phyloP scores from a whole-genome alignment of 2,329 filamentous ascomycete genomes.

The Sporothrix globosa region DNA sequence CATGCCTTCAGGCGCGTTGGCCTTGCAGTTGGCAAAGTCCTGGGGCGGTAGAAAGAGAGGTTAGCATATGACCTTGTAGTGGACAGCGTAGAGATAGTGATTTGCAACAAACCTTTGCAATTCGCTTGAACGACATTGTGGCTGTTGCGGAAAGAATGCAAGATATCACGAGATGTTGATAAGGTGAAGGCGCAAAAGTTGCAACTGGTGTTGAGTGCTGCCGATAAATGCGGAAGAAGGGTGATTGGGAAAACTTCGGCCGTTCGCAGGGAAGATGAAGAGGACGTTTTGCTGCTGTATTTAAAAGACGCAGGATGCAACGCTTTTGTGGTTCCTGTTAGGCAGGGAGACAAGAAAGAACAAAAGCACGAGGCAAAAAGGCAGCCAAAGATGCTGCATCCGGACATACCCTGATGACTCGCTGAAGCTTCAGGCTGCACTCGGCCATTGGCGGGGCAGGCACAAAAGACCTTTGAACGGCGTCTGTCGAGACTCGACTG shows the following conservation, averaged over 20 bases:
- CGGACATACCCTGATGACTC: not conserved
- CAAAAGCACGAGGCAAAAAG: not conserved
- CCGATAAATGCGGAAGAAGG: not conserved
- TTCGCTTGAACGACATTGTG: slow-evolving; percentile 42
- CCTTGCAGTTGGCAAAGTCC: slow-evolving; percentile 59
- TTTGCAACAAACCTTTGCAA: slow-evolving; percentile 32
- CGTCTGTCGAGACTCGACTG: not conserved
- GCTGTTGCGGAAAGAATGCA: slow-evolving; percentile 35
- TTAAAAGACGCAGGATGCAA: not conserved
- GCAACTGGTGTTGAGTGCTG: not conserved
- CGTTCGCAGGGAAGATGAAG: not conserved
- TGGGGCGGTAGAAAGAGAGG: slow-evolving; percentile 39
- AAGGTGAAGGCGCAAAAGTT: not conserved
- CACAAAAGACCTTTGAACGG: not conserved
- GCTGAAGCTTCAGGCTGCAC: not conserved
- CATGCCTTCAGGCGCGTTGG: slow-evolving; percentile 53
- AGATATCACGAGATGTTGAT: not conserved
- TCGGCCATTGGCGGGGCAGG: slow-evolving; percentile 23
- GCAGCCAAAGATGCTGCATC: not conserved
- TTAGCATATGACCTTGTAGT: not conserved
- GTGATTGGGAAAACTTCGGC: not conserved
- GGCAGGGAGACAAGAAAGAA: slow-evolving; percentile 7
- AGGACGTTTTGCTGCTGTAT: no score
- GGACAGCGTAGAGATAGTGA: no score
- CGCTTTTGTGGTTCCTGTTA: not conserved